phyloP scores from a whole-genome alignment of 164 flowering plant genomes.

The Berberis thunbergii region DNA sequence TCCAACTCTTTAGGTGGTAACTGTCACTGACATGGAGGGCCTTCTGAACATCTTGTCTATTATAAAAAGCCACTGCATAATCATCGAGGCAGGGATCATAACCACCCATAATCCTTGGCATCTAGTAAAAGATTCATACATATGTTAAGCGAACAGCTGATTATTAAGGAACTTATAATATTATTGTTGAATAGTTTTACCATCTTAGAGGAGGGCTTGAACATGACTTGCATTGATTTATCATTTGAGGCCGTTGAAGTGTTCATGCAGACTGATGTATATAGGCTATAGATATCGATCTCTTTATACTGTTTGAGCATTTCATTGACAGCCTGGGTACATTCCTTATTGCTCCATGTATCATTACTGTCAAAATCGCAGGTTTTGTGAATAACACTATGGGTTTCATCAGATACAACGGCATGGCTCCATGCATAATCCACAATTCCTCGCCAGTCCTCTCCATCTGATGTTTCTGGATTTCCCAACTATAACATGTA shows the following conservation, averaged over 20 bases:
- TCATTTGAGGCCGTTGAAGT: constrained; percentile 21
- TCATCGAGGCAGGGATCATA: constrained; percentile 88
- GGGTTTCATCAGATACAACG: constrained; percentile 83
- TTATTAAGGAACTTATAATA: background rate
- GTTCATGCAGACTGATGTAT: constrained; percentile 58
- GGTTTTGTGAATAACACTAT: constrained; percentile 35
- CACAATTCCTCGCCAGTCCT: constrained; percentile 81
- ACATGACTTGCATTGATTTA: constrained; percentile 21
- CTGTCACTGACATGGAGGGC: constrained; percentile 88
- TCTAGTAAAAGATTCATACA: constrained; percentile 24
- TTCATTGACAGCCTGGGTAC: constrained; percentile 53
- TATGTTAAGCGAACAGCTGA: background rate
- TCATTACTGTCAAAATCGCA: constrained; percentile 66
- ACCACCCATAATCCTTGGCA: constrained; percentile 84
- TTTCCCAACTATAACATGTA: constrained; percentile 56
- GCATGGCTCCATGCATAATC: constrained; percentile 99
- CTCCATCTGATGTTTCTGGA: constrained; percentile 77
- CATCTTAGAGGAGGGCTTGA: constrained; percentile 40
- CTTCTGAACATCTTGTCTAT: constrained; percentile 73
- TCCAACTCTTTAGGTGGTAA: constrained; percentile 54
- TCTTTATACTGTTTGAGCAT: constrained; percentile 52
- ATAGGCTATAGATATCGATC: constrained; percentile 86
- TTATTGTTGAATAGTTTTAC: constrained; percentile 21
- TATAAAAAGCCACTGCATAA: constrained; percentile 64
- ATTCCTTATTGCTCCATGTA: constrained; percentile 53